These are phyloP conservation scores for Nectriaceae sp. DNA, from an alignment of 2,329 filamentous ascomycete species.

Conservation along the genomic window DNA sequence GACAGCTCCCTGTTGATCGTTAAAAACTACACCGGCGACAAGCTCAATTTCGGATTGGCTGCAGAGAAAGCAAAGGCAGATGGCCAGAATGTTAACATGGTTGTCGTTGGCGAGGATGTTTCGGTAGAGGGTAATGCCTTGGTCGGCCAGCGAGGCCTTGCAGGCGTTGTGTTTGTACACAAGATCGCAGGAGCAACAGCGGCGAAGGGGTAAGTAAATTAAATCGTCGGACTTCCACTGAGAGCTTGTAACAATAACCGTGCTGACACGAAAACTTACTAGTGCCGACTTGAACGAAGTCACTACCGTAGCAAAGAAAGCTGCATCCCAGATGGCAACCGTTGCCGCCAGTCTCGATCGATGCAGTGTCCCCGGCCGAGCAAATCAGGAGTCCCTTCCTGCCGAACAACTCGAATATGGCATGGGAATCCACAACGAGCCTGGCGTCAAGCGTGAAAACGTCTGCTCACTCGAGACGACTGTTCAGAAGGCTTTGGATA, in stretches of 20 bases:
- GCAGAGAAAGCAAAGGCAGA: conserved; percentile 31
- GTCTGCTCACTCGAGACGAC: conserved; percentile 17
- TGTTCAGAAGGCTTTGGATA: conserved; percentile 18
- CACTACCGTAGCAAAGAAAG: conserved; percentile 14
- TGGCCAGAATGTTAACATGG: conserved; percentile 24
- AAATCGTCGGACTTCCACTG: background rate
- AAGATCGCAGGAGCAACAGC: conserved; percentile 27
- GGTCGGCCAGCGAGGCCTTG: conserved; percentile 26
- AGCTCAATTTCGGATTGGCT: conserved; percentile 31
- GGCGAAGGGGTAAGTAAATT: conserved; percentile 18
- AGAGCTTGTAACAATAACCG: background rate
- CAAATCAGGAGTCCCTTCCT: conserved; percentile 21
- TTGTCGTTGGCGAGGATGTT: conserved; percentile 26
- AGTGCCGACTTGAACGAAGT: conserved; percentile 22
- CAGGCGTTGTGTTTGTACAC: conserved; percentile 25
- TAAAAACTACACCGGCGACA: conserved; percentile 31
- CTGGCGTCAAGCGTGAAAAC: conserved; percentile 24
- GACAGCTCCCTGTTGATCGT: conserved; percentile 24
- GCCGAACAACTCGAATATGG: conserved; percentile 24
- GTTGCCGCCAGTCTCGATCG: conserved; percentile 27
- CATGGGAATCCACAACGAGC: conserved; percentile 30
- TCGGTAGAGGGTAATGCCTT: conserved; percentile 25
- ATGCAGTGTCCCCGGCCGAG: conserved; percentile 23
- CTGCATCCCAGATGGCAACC: conserved; percentile 26
- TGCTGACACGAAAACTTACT: conserved; percentile 7